Evolutionary conservation across 2,329 filamentous ascomycete genomes (phyloP), one percentile per base, ranked within the genome.

Genomic region (Aspergillus udagawae): DNA sequence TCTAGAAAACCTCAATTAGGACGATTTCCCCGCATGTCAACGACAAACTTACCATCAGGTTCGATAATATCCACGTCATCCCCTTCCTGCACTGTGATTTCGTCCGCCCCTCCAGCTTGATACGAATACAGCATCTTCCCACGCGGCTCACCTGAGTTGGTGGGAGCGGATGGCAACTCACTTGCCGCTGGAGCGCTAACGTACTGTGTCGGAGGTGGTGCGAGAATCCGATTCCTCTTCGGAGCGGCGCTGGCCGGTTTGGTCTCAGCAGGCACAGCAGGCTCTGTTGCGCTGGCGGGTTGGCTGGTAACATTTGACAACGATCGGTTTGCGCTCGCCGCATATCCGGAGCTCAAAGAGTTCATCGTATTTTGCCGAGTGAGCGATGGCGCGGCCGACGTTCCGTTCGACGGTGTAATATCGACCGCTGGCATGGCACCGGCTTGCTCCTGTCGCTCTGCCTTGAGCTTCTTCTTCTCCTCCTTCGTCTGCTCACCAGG

Each of bases 401-500:
- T 69, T 35, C 66, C 64, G n/a, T 68, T 66, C 2, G 72, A 60
- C 0, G 73, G 66, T 6, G 71, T 65, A 25, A 72, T 60, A 21
- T 78, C 78, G 23, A 75, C 62, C 10, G 67, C 64, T 35, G 74
- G 72, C n/a, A 70, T 63, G 32, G 85, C 77, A 67, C 88, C 90
- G 12, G 92, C 89, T 4, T 87, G 82, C 58, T 90, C 88, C 75
- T 97, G 93, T 59, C 92, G 85, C 71, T 92, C 88, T 45, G 83
- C 83, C 75, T 97, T 97, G 45, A 96, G 82, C 68, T 92, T 95
- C 80, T 97, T 99, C 78, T 88, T 92, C 67, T 96, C 92, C 61
- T 97, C 94, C 75, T 97, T 99, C 61, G 82, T 88, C 70, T 94
- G 86, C 70, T 97, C 94, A 51, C 94, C 94, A 0, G 94, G 94